Evolutionary conservation across 73 alveolate species (phyloP), one percentile per base, ranked within the genome.

Genomic region (Breviolum minutum): DNA sequence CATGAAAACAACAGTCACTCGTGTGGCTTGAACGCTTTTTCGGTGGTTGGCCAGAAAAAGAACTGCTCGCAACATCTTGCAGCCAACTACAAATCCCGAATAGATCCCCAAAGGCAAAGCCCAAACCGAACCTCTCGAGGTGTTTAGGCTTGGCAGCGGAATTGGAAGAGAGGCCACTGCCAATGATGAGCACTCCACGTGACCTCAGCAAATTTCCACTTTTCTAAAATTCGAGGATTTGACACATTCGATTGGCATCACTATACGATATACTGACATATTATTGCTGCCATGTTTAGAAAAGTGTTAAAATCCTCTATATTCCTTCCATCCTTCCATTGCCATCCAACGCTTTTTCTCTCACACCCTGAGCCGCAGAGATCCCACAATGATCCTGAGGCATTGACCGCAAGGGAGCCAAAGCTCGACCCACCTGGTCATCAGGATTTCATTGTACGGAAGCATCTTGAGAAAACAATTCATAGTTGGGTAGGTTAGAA

Each of bases 141-240:
- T 76, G 97, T 86, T 89, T 48, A 40, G 96, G 96, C 71, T 69
- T 89, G 60, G 86, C 85, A 20, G 96, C 63, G 70, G 95, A 14
- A 60, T 68, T 89, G 86, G 96, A 69, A 16, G 96, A 68, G 27
- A 89, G 96, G 73, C 96, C 96, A 69, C 96, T 89, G 63, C 86
- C 96, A 26, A 89, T 20, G 96, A 90, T 90, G 62, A 90, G 79
- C 20, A 90, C 97, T 30, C 97, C 97, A 20, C 97, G 97, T 2
- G 97, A 90, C 97, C 97, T 90, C 54, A 40, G 54, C 54, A 40
- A 40, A 40, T 40, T 40, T 40, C 54, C 54, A 40, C 54, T 40
- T 40, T 14, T 17, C n/a, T 14, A 68, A 6, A 22, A 68, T 22
- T 14, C 2, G 77, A 68, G 77, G 77, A 68, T 17, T 22, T 68